Base-by-base conservation (phyloP, 1,284 basidiomycete species). In the Apiotrichum laibachii region DNA sequence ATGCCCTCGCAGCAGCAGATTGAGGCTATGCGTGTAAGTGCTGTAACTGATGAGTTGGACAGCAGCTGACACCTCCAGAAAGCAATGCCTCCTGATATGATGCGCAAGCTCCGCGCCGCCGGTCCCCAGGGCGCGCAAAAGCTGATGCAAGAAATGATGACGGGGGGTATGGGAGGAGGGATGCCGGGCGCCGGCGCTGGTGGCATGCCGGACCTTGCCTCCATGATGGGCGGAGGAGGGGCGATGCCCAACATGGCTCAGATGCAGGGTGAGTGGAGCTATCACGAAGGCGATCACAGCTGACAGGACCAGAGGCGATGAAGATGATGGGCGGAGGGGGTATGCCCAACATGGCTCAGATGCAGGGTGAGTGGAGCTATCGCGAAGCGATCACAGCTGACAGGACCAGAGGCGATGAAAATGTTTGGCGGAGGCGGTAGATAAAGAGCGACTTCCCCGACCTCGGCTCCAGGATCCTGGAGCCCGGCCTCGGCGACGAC, bases 131-230 rank as follows among this genome's bases (percentile, higher is more conserved):
- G 89, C n/a, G 89, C 92, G 80, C 89, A 92, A 72, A 91, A 93
- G 75, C 92, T 94, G 88, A 90, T 95, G 89, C 89, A 89, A 74
- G 88, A 91, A 31, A 90, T 93, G 88, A 92, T 94, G 90, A n/a
- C n/a, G 26, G 26, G 26, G 26, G 26, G 26, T 31, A 31, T 31
- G 26, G 26, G 26, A 31, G 26, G 26, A 31, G 26, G n/a, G n/a
- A n/a, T n/a, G n/a, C n/a, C n/a, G n/a, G 88, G 89, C 66, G 88
- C 89, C 9, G 64, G 65, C 7, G 18, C 13, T 48, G 71, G 69
- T 60, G 66, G 66, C 19, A 45, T 66, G 56, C 64, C 60, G 45
- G 73, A 68, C 15, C 11, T 37, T 3, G 37, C 5, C 37, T 31
- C 26, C 26, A 3, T 31, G 4, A 31, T 31, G 26, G 57, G 66